Base-by-base conservation (phyloP, 2,329 filamentous ascomycete species). In the Venturia oleaginea region DNA sequence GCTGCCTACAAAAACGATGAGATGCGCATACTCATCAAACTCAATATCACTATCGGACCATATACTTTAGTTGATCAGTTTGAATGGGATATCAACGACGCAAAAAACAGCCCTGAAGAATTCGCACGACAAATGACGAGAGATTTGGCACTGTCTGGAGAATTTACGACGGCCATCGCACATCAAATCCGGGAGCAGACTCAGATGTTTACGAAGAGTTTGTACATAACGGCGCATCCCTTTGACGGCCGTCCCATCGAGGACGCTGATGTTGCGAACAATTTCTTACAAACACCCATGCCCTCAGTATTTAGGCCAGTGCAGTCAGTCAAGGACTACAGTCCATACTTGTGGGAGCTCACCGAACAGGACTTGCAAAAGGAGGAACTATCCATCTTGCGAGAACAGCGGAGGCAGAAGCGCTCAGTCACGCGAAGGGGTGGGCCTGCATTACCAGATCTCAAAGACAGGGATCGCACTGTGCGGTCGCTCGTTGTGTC, bases 51-150 rank as follows among this genome's bases (percentile, higher is more conserved):
- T 7, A 97, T 99, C 72, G 94, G 93, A 48, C 89, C 91, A 68
- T 91, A 96, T 72, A 97, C 92, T 0, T 81, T 99, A 32, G 88
- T 97, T 42, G 94, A 99, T 72, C 94, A 97, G 74, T 97, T 99
- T 67, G 94, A 99, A 76, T 99, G 94, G 94, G 94, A 99, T 70
- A 92, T 97, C 73, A 97, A 97, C 76, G 95, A 96, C 74, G 89
- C 92, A 0, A 79, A 88, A 64, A 99, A 99, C 75, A 95, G 90
- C 0, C 92, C 94, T 2, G 94, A 99, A 76, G 91, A 96, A 65
- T 99, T 99, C 74, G 94, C 94, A 32, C 81, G 85, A 67, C 87
- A 87, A 73, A 96, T 97, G 91, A 87, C 92, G 0, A 85, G 86
- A 66, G 94, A 99, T 71, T 82, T 99, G 32, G 92, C 92, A 4